phyloP scores from a whole-genome alignment of 805 yeast species.

The Millerozyma miso region DNA sequence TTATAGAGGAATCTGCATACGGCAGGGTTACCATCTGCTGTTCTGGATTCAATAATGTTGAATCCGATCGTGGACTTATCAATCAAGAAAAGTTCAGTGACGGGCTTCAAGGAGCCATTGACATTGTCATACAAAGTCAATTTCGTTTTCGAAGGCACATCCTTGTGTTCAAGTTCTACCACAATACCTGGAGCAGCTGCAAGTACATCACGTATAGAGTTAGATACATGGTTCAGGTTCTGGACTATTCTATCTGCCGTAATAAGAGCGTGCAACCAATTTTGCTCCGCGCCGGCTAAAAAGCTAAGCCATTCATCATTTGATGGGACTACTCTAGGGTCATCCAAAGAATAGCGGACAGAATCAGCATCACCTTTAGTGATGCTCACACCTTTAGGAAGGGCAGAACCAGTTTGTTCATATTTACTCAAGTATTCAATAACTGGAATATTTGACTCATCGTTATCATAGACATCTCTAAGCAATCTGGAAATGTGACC shows the following conservation, averaged over 20 bases:
- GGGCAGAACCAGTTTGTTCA: neutral
- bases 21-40: constrained; percentile 69
- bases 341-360: neutral
- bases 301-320: constrained; percentile 63
- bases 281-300: constrained; percentile 72
- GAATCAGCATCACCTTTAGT: constrained; percentile 25
- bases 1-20: constrained; percentile 73
- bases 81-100: constrained; percentile 56
- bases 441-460: constrained; percentile 70
- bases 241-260: constrained; percentile 79
- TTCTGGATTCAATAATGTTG: constrained; percentile 81
- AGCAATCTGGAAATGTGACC: constrained; percentile 77
- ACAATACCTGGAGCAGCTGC: constrained; percentile 63
- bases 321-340: constrained; percentile 18
- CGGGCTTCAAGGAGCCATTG: constrained; percentile 65
- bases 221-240: constrained; percentile 71
- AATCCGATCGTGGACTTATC: constrained; percentile 57
- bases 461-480: constrained; percentile 66
- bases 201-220: constrained; percentile 77
- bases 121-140: constrained; percentile 66
- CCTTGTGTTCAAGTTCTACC: constrained; percentile 52
- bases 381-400: neutral
- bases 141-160: constrained; percentile 50
- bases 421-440: constrained; percentile 78
- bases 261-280: constrained; percentile 92